Conservation (phyloP, 2,329 filamentous ascomycete species). For the Colletotrichum coccodes region DNA sequence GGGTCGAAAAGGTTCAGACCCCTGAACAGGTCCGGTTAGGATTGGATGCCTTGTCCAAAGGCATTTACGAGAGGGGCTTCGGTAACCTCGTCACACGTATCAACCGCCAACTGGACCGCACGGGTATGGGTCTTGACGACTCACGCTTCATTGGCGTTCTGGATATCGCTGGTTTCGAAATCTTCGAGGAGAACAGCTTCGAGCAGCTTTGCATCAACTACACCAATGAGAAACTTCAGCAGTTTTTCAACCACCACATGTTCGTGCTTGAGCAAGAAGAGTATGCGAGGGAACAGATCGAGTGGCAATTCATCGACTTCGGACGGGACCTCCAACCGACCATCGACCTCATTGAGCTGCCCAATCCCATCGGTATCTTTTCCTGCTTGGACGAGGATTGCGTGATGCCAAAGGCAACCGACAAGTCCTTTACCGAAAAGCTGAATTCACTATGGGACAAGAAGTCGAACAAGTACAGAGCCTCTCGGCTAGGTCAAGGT, state of each 20-base stretch:
- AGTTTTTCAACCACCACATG: conserved; percentile 99
- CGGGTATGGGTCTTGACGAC: conserved; percentile 81
- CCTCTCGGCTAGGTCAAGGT: conserved; percentile 87
- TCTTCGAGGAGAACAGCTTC: conserved; percentile 98
- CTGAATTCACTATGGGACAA: conserved; percentile 97
- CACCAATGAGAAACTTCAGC: conserved; percentile 98
- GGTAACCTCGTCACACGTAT: conserved; percentile 92
- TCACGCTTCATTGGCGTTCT: conserved; percentile 97
- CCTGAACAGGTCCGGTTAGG: conserved; percentile 93
- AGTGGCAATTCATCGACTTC: conserved; percentile 99
- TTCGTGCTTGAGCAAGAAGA: conserved; percentile 99
- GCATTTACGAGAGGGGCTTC: conserved; percentile 97
- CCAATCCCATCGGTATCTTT: conserved; percentile 98
- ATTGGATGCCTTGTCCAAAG: conserved; percentile 92
- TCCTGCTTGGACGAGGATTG: conserved; percentile 97
- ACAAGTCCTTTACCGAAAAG: conserved; percentile 97
- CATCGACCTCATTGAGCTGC: conserved; percentile 94
- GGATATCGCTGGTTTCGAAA: conserved; percentile 99
- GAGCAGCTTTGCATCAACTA: conserved; percentile 99
- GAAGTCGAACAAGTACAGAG: conserved; percentile 92
- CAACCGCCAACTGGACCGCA: conserved; percentile 91
- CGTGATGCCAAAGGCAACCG: conserved; percentile 98
- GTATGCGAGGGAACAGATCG: conserved; percentile 96
- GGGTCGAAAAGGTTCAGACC: conserved; percentile 98
- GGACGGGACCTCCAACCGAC: conserved; percentile 96